Evolutionary conservation across 257 asterid species (phyloP).

Genomic region (Petrea volubilis): DNA sequence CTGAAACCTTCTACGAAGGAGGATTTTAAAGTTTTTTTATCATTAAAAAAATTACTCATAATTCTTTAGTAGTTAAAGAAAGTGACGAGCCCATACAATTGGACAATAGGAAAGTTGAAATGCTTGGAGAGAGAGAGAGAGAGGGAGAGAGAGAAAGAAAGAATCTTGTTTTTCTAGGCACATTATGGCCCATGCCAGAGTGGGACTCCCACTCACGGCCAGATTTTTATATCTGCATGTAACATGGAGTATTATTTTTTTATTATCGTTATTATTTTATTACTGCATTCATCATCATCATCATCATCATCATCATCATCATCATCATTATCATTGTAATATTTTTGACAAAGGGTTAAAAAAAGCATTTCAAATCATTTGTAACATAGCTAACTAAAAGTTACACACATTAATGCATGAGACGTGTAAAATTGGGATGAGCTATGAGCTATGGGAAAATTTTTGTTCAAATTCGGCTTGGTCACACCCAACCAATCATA

Average conservation of each 20-base stretch:
- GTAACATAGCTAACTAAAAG: too few species aligned
- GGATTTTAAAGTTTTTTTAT: background rate
- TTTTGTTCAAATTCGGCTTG: too few species aligned
- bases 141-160: conserved; percentile 7
- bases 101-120: conserved; percentile 35
- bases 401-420: too few species aligned
- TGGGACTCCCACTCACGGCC: conserved; percentile 40
- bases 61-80: conserved; percentile 11
- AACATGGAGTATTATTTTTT: conserved; percentile 44
- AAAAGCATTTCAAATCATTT: too few species aligned
- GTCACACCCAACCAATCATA: too few species aligned
- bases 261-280: too few species aligned
- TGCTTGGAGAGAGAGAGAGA: conserved; percentile 18
- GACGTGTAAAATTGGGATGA: too few species aligned
- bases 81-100: conserved; percentile 22
- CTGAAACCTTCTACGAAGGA: conserved; percentile 33
- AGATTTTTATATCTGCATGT: conserved; percentile 51
- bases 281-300: too few species aligned
- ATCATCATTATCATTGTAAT: too few species aligned
- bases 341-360: too few species aligned
- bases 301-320: too few species aligned
- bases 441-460: too few species aligned
- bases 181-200: conserved; percentile 56
- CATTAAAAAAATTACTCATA: background rate
- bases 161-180: conserved; percentile 35